phyloP scores from a whole-genome alignment of 805 yeast species.

The Wickerhamomyces subpelliculosus region DNA sequence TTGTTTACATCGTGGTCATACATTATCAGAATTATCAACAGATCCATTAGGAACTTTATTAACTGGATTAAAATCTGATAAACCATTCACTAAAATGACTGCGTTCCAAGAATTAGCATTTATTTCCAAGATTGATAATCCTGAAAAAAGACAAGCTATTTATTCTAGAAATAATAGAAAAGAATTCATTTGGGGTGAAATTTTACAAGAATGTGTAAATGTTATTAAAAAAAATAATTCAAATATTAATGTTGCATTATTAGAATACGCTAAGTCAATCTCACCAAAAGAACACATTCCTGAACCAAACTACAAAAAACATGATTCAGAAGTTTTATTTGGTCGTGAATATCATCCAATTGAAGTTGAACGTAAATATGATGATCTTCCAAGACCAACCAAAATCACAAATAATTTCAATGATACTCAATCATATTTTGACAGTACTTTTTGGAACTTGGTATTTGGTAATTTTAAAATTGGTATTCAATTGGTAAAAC shows the following conservation, averaged over 20 bases:
- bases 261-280: conserved; percentile 2
- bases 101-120: conserved; percentile 75
- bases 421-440: conserved; percentile 12
- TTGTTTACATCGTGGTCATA: conserved; percentile 58
- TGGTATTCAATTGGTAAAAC: conserved; percentile 2
- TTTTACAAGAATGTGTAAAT: conserved; percentile 53
- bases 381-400: conserved; percentile 6
- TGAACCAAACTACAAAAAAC: neutral
- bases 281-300: neutral
- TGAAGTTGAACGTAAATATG: conserved; percentile 8
- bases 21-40: conserved; percentile 50
- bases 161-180: conserved; percentile 42
- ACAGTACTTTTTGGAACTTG: conserved; percentile 10
- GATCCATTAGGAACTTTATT: conserved; percentile 59
- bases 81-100: conserved; percentile 46
- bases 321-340: conserved; percentile 19
- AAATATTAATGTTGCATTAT: conserved; percentile 25
- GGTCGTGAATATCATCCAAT: conserved; percentile 25
- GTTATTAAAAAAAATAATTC: conserved; percentile 44
- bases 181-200: conserved; percentile 47
- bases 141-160: conserved; percentile 43
- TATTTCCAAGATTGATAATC: conserved; percentile 43
- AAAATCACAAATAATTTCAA: conserved; percentile 1
- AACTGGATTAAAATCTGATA: conserved; percentile 51
- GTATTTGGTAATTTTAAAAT: conserved; percentile 7